Percentiles rank a stretch among this genome's conserved stretches.
Conservation (phyloP, 805 yeast genomes). For the Metschnikowia cubensis region DNA sequence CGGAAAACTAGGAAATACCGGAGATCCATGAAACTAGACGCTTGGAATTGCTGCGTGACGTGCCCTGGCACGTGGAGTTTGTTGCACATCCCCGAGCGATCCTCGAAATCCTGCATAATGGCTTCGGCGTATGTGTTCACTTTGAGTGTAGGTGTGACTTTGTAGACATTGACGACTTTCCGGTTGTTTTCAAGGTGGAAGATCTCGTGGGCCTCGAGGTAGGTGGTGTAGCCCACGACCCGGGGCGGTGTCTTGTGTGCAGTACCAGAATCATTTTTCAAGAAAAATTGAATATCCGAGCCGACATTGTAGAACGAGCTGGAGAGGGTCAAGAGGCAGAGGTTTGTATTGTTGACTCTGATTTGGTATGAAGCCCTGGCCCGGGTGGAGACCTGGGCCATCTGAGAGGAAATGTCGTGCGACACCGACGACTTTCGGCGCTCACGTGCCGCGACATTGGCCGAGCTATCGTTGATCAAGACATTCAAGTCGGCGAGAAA, state of each 20-base stretch:
- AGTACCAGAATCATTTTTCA: conserved; percentile 19
- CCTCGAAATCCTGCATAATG: conserved; percentile 15
- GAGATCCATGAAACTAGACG: conserved; percentile 33
- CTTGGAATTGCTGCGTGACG: conserved; percentile 35
- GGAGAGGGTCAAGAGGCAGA: conserved; percentile 32
- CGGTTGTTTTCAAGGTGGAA: conserved; percentile 22
- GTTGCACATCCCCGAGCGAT: not conserved
- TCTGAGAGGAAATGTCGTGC: conserved; percentile 10
- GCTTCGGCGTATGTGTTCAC: conserved; percentile 32
- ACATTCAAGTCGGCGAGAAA: conserved; percentile 29
- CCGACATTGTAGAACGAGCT: conserved; percentile 37
- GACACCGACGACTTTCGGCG: conserved; percentile 9
- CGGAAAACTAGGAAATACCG: conserved; percentile 34
- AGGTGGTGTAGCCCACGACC: conserved; percentile 31
- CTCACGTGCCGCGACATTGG: conserved; percentile 25
- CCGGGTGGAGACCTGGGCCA: conserved; percentile 12
- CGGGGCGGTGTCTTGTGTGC: conserved; percentile 15
- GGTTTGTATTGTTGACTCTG: conserved; percentile 27
- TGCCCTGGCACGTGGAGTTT: conserved; percentile 27
- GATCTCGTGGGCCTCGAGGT: conserved; percentile 39
- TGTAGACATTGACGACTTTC: conserved; percentile 24
- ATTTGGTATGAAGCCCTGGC: conserved; percentile 27
- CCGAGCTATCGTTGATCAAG: conserved; percentile 31
- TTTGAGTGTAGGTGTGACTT: conserved; percentile 33
- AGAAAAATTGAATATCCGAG: conserved; percentile 32